Evolutionary conservation across 768 basidiomycete species (phyloP).

Genomic region (Pleurotus sapidus): DNA sequence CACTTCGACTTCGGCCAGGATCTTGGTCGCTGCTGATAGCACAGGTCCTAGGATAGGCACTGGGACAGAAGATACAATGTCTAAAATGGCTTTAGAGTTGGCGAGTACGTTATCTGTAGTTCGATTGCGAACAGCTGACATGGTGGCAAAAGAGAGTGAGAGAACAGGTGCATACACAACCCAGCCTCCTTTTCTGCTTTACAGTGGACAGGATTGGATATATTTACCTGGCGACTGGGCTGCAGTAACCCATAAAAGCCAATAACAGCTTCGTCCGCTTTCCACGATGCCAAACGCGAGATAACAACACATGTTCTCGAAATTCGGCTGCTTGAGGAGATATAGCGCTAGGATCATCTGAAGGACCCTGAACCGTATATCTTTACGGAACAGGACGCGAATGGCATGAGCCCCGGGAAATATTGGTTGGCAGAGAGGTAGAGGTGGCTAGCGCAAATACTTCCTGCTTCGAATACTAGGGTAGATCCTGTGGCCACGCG

Average conservation of each 20-base stretch:
- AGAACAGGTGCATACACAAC: not conserved
- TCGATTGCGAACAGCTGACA: not conserved
- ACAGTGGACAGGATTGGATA: not conserved
- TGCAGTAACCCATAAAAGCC: not conserved
- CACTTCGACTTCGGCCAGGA: not conserved
- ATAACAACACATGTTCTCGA: too few species aligned
- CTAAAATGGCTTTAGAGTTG: not conserved
- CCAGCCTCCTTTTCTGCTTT: not conserved
- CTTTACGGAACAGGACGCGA: too few species aligned
- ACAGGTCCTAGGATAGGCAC: not conserved
- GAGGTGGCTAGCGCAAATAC: too few species aligned
- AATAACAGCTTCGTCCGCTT: not conserved
- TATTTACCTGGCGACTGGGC: not conserved
- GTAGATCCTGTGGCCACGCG: too few species aligned
- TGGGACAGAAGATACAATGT: not conserved
- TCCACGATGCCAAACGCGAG: too few species aligned
- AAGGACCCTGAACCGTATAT: too few species aligned
- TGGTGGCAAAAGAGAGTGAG: not conserved
- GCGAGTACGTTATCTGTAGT: not conserved
- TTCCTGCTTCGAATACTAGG: too few species aligned
- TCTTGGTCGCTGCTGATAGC: not conserved
- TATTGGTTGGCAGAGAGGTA: too few species aligned
- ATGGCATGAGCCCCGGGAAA: too few species aligned
- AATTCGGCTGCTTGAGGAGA: too few species aligned
- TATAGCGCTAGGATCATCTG: too few species aligned